These are phyloP conservation scores for Suillus subalutaceus DNA, from an alignment of 768 basidiomycete genomes.

Conservation along the genomic window DNA sequence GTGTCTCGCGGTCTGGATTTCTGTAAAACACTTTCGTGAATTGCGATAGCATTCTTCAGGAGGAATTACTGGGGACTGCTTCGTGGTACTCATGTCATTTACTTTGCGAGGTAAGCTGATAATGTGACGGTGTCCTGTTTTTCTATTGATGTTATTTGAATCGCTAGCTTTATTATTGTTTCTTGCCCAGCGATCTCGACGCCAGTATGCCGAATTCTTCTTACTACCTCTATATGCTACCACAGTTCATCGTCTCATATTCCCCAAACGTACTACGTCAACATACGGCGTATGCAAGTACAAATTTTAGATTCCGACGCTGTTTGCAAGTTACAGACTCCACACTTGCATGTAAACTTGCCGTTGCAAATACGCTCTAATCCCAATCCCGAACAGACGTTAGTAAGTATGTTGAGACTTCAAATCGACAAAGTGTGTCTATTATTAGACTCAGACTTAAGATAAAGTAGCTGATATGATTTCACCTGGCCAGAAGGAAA, in stretches of 20 bases:
- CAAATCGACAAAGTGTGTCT: no score
- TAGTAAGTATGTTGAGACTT: no score
- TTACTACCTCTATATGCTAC: not conserved
- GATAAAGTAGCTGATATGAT: no score
- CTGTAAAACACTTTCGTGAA: not conserved
- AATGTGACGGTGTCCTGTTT: not conserved
- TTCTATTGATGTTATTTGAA: no score
- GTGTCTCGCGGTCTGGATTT: not conserved
- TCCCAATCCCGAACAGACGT: fast-evolving
- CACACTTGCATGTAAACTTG: no score
- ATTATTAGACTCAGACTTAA: no score
- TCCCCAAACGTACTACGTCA: no score
- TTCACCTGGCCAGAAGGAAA: no score
- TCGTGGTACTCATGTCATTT: not conserved
- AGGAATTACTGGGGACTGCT: not conserved
- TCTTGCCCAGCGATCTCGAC: not conserved
- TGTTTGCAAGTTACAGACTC: no score
- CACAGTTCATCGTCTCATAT: not conserved
- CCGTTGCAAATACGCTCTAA: no score
- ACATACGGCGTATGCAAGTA: no score
- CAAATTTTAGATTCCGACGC: no score
- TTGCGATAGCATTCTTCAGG: not conserved
- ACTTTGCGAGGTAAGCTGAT: not conserved
- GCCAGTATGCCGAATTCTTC: not conserved
- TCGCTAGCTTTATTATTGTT: not conserved